Percentiles rank a stretch among this genome's conserved stretches.
Evolutionary conservation across 371 early-diverging fungal genomes (phyloP).

Genomic region (Dipsacomyces acuminosporus): DNA sequence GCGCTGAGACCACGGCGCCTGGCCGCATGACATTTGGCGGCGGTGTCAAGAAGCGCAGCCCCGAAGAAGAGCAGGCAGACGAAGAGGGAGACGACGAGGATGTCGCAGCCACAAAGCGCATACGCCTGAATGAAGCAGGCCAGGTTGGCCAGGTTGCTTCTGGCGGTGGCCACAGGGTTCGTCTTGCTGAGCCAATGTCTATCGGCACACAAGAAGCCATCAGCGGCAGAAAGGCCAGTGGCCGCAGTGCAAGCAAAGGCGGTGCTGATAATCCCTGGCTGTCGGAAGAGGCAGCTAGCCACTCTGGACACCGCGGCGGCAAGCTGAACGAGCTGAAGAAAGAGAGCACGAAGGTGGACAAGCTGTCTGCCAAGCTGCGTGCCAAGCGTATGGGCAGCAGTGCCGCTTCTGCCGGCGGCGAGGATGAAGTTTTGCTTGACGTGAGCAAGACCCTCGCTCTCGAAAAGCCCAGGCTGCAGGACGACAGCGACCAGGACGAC

Average conservation of each 20-base stretch:
- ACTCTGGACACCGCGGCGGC: slow-evolving; percentile 52
- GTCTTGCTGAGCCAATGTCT: slow-evolving; percentile 54
- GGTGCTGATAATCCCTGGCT: slow-evolving; percentile 63
- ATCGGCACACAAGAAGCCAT: slow-evolving; percentile 37
- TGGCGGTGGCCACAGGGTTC: slow-evolving; percentile 56
- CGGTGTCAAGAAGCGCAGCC: slow-evolving; percentile 18
- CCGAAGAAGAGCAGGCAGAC: slow-evolving; percentile 20
- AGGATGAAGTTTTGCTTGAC: slow-evolving; percentile 35
- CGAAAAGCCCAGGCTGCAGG: slow-evolving; percentile 14
- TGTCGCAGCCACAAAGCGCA: slow-evolving; percentile 19
- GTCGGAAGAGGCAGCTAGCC: slow-evolving; percentile 41
- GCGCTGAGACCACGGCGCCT: slow-evolving; percentile 4
- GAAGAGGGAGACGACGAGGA: slow-evolving; percentile 49
- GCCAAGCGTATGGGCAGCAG: slow-evolving; percentile 24
- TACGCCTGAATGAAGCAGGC: slow-evolving; percentile 56
- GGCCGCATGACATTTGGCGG: slow-evolving; percentile 43
- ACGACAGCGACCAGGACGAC: slow-evolving; percentile 31
- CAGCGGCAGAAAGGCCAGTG: slow-evolving; percentile 5
- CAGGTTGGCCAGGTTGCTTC: slow-evolving; percentile 58
- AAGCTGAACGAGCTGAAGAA: slow-evolving; percentile 52
- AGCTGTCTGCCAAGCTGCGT: slow-evolving; percentile 54
- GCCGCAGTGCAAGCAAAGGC: slow-evolving; percentile 23
- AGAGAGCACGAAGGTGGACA: slow-evolving; percentile 57
- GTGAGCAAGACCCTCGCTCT: slow-evolving; percentile 21
- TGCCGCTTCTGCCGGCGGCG: slow-evolving; percentile 5